Evolutionary conservation across 2,329 filamentous ascomycete species (phyloP).

Genomic region (Trichoderma arundinaceum): DNA sequence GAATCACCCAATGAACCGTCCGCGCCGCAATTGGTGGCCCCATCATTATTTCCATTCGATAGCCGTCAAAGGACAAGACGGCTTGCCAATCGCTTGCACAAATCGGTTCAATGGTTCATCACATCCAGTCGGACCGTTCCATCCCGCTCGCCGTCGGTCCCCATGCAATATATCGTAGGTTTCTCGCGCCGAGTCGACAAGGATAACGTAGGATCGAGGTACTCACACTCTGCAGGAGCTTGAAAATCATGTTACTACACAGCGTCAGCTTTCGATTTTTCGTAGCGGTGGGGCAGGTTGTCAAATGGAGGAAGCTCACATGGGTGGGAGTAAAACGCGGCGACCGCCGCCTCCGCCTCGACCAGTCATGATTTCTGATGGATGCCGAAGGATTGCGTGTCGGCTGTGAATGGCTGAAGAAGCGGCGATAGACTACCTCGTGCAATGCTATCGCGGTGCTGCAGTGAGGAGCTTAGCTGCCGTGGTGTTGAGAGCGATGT

Average conservation of each 20-base stretch:
- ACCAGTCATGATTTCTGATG: slow-evolving; percentile 57
- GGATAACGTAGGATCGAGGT: background rate
- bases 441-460: slow-evolving; percentile 8
- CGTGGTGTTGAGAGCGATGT: slow-evolving; percentile 19
- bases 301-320: slow-evolving; percentile 44
- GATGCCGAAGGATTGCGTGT: background rate
- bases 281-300: background rate
- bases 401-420: background rate
- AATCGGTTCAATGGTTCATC: background rate
- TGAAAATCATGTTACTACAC: slow-evolving; percentile 61
- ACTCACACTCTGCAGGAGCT: slow-evolving; percentile 73
- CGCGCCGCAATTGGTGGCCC: background rate
- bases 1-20: background rate
- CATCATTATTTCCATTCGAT: background rate
- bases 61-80: background rate
- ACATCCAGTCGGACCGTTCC: background rate
- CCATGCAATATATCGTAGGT: background rate
- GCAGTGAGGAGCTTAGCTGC: slow-evolving; percentile 19
- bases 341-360: slow-evolving; percentile 64
- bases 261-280: slow-evolving; percentile 36
- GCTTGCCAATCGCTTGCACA: background rate
- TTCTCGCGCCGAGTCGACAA: background rate
- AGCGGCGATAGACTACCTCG: background rate
- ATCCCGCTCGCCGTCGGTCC: background rate
- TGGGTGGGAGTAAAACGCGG: slow-evolving; percentile 65